A percentile compares a stretch with the other conserved stretches of the same genome.
phyloP scores from a whole-genome alignment of 208 protist genomes.

The Acanthamoeba triangularis region DNA sequence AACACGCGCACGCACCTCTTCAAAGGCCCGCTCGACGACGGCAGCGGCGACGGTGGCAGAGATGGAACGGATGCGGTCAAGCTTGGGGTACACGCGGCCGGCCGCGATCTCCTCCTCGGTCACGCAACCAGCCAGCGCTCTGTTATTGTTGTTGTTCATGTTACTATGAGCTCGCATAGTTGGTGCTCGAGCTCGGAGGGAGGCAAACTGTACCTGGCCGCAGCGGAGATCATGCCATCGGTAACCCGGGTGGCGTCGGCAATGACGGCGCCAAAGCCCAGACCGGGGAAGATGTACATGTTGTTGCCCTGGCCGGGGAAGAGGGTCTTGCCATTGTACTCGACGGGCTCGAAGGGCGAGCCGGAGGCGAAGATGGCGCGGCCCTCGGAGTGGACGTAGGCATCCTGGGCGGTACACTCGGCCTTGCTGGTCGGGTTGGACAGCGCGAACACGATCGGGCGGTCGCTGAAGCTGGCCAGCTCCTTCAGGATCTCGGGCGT shows the following conservation, averaged over 20 bases:
- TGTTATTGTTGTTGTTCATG: not conserved
- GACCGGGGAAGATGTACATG: conserved; percentile 92
- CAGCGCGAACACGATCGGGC: conserved; percentile 98
- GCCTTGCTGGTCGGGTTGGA: conserved; percentile 92
- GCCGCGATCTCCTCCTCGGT: conserved; percentile 76
- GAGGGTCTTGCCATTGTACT: conserved; percentile 93
- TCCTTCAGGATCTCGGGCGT: conserved; percentile 95
- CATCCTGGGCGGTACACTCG: conserved; percentile 95
- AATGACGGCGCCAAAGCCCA: conserved; percentile 94
- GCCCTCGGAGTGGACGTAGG: conserved; percentile 96
- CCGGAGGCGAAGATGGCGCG: conserved; percentile 96
- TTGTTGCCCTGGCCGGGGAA: conserved; percentile 98
- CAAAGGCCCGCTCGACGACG: conserved; percentile 83
- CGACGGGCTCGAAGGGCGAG: conserved; percentile 95
- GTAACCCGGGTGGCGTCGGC: conserved; percentile 91
- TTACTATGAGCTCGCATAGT: not conserved
- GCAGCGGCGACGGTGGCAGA: conserved; percentile 75
- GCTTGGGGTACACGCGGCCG: conserved; percentile 82
- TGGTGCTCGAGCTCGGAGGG: conserved; percentile 80
- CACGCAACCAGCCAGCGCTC: conserved; percentile 16
- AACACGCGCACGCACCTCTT: conserved; percentile 70
- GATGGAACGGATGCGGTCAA: conserved; percentile 82
- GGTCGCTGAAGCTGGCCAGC: conserved; percentile 91
- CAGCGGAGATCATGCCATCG: conserved; percentile 93
- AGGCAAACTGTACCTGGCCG: conserved; percentile 89